A percentile compares a stretch with the other conserved stretches of the same genome.
Evolutionary conservation across 371 early-diverging fungal species (phyloP).

Genomic region (Zychaea mexicana): DNA sequence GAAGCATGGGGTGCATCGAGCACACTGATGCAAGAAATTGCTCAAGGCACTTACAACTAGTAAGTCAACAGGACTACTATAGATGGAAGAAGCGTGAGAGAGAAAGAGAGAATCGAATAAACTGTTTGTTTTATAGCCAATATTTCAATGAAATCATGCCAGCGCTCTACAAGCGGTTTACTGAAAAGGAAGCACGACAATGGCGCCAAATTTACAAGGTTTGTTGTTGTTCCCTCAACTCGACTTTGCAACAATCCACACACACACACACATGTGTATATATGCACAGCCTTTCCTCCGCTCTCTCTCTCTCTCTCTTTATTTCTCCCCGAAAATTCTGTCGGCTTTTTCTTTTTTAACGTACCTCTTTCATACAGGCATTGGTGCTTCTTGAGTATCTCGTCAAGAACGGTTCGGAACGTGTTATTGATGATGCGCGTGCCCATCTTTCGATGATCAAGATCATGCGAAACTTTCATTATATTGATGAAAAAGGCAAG

Average conservation of each 20-base stretch:
- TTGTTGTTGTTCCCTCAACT: too few relatives aligned
- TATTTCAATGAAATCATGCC: slow-evolving; percentile 94
- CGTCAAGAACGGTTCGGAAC: slow-evolving; percentile 93
- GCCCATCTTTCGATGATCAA: slow-evolving; percentile 86
- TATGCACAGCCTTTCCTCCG: too few relatives aligned
- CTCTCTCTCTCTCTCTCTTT: too few relatives aligned
- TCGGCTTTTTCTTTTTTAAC: too few relatives aligned
- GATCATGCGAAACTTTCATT: slow-evolving; percentile 79
- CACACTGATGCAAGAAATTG: slow-evolving; percentile 89
- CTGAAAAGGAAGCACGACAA: slow-evolving; percentile 79
- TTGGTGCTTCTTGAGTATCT: slow-evolving; percentile 92
- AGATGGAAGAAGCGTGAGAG: too few relatives aligned
- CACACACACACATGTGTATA: too few relatives aligned
- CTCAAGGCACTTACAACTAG: slow-evolving; percentile 83
- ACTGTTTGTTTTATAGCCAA: slow-evolving; percentile 55
- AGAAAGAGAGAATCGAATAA: neutral
- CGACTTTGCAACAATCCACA: too few relatives aligned
- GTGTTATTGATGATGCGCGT: slow-evolving; percentile 87
- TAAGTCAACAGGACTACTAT: slow-evolving; percentile 46
- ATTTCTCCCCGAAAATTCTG: too few relatives aligned
- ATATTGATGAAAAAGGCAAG: slow-evolving; percentile 90
- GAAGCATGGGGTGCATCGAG: slow-evolving; percentile 94
- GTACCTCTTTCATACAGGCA: too few relatives aligned
- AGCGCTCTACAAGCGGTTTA: slow-evolving; percentile 83
- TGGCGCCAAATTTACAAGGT: slow-evolving; percentile 98